Base-by-base conservation (phyloP, 2,329 filamentous ascomycete species). In the Talaromyces sp. region DNA sequence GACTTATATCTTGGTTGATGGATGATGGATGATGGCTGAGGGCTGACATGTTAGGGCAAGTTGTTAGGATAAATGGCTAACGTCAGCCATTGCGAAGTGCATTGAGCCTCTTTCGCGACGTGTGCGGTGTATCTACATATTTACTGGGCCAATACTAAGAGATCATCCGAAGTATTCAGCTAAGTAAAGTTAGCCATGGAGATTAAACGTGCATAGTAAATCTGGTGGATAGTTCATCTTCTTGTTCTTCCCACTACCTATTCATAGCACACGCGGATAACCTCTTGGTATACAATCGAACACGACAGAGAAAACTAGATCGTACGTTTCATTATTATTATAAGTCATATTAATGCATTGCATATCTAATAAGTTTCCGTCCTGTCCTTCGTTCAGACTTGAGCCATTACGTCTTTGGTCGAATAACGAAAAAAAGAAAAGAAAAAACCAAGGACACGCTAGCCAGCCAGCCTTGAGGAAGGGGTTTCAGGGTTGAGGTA, bases 271-370 rank as follows among this genome's bases (percentile, higher is more conserved):
- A 31, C 27, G 27, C 27, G 27, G 27, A 31, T 31, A 31, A 22
- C 22, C 27, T 7, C 1, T 6, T 31, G 27, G 27, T 31, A 6
- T 8, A 31, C 27, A 31, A 31, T 31, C 1, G 3, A 31, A 31
- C 27, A 31, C 27, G 7, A 7, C 27, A 31, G 27, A 6, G 6
- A 4, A 41, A 17, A 41, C 15, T 25, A 56, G 52, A 56, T 39
- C 52, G 10, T 54, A 17, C 31, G 31, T 59, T 27, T 45, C 37
- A 59, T 59, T 27, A 59, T 59, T 57, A 10, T 31, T 41, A 59
- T 41, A 33, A 25, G 56, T 59, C 56, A 45, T 59, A 59, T 43
- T 59, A 59, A 59, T 59, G 56, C 56, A 59, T 59, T 59, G 25
- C 56, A 33, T 59, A 59, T 59, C 37, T 59, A 45, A 19, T 59